A percentile compares a stretch with the other conserved stretches of the same genome.
Evolutionary conservation across 1,139 yeast genomes (phyloP).

Genomic region (Protomyces arabidopsidicola): DNA sequence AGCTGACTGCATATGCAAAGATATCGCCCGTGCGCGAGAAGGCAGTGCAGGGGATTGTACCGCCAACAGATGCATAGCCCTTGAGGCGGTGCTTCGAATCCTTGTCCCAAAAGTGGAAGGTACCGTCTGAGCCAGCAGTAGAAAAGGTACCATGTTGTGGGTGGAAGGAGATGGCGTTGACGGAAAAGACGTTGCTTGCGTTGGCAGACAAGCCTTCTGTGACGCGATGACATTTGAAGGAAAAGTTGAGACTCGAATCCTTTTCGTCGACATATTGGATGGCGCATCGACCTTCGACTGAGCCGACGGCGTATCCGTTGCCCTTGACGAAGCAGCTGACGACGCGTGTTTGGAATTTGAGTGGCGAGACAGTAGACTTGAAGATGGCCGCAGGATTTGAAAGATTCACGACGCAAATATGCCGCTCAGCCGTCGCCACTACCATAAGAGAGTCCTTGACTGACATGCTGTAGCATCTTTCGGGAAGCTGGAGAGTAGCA

Average conservation of each 20-base stretch:
- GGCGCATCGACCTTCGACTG: slow-evolving; percentile 96
- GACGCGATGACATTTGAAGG: slow-evolving; percentile 89
- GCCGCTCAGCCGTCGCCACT: slow-evolving; percentile 89
- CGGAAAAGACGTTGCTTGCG: slow-evolving; percentile 58
- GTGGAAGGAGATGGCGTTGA: slow-evolving; percentile 79
- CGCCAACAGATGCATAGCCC: slow-evolving; percentile 60
- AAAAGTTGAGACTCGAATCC: slow-evolving; percentile 47
- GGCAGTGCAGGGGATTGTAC: slow-evolving; percentile 69
- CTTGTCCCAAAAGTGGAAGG: slow-evolving; percentile 94
- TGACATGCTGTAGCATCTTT: slow-evolving; percentile 88
- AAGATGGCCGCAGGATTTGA: slow-evolving; percentile 75
- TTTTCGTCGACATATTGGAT: slow-evolving; percentile 81
- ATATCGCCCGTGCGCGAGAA: slow-evolving; percentile 81
- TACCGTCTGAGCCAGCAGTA: slow-evolving; percentile 94
- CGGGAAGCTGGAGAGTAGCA: slow-evolving; percentile 77
- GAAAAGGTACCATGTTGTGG: slow-evolving; percentile 86
- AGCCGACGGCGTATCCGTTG: slow-evolving; percentile 86
- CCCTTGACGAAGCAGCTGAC: slow-evolving; percentile 83
- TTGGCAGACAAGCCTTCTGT: slow-evolving; percentile 46
- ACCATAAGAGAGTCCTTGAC: slow-evolving; percentile 73
- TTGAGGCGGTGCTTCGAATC: slow-evolving; percentile 84
- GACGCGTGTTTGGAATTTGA: slow-evolving; percentile 84
- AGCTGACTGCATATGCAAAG: slow-evolving; percentile 86
- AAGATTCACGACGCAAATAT: slow-evolving; percentile 69
- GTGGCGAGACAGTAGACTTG: slow-evolving; percentile 69